Evolutionary conservation across 805 yeast species (phyloP).

Genomic region (Saturnispora hagleri): DNA sequence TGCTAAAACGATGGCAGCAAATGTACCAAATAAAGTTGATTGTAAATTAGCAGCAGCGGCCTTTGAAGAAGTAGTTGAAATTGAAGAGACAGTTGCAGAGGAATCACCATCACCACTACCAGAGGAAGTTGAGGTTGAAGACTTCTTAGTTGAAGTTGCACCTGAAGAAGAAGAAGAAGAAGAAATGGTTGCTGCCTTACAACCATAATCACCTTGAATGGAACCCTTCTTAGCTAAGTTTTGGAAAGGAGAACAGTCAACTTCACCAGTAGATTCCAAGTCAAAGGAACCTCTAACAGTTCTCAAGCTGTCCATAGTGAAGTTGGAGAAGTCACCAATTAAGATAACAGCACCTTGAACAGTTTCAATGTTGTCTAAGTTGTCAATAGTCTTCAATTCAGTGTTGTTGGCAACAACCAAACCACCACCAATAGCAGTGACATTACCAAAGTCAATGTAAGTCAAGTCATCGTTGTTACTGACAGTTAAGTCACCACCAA

Average conservation of each 20-base stretch:
- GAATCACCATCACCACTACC: slow-evolving; percentile 31
- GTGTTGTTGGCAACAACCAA: slow-evolving; percentile 83
- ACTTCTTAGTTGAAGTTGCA: slow-evolving; percentile 26
- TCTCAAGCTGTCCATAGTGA: slow-evolving; percentile 61
- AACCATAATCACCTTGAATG: slow-evolving; percentile 85
- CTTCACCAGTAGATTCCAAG: slow-evolving; percentile 65
- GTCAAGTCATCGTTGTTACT: slow-evolving; percentile 65
- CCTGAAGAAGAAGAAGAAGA: slow-evolving; percentile 28
- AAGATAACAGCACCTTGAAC: slow-evolving; percentile 86
- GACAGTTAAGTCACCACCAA: slow-evolving; percentile 79
- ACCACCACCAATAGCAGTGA: slow-evolving; percentile 85
- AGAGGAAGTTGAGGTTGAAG: slow-evolving; percentile 36
- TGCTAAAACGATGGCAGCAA: slow-evolving; percentile 43
- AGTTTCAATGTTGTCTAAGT: slow-evolving; percentile 63
- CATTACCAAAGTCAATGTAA: slow-evolving; percentile 55
- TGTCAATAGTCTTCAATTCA: slow-evolving; percentile 51
- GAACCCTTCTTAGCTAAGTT: slow-evolving; percentile 64
- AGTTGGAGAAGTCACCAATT: slow-evolving; percentile 72
- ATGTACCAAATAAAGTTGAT: slow-evolving; percentile 38
- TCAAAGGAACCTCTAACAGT: slow-evolving; percentile 90
- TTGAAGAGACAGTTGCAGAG: slow-evolving; percentile 12
- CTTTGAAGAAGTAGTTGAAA: slow-evolving; percentile 23
- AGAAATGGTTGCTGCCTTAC: slow-evolving; percentile 51
- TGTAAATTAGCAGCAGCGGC: slow-evolving; percentile 23
- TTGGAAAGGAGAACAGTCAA: slow-evolving; percentile 75